These are phyloP conservation scores for Secale cereale DNA, from an alignment of 176 grass and related monocot genomes.

Conservation along the genomic window DNA sequence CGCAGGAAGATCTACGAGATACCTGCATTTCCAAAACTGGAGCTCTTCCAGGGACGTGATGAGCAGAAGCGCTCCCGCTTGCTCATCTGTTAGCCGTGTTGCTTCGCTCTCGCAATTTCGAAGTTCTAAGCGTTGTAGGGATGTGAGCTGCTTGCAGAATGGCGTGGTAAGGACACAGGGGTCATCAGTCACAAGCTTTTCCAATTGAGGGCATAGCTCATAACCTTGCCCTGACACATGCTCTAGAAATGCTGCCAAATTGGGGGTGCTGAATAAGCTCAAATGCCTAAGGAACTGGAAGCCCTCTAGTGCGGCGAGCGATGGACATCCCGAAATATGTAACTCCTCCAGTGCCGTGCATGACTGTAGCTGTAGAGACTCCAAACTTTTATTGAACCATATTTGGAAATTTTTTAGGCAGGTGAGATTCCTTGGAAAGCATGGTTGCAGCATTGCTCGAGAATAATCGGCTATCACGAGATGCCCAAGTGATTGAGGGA, in stretches of 20 bases:
- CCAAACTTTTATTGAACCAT: neutral
- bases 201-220: neutral
- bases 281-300: neutral
- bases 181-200: neutral
- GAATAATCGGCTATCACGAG: neutral
- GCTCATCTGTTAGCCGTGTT: constrained; percentile 5
- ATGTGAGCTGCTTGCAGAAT: constrained; percentile 23
- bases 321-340: neutral
- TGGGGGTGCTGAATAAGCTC: neutral
- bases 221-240: neutral
- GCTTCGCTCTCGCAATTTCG: neutral
- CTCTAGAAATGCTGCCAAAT: neutral
- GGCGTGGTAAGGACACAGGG: neutral
- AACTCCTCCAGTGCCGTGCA: neutral
- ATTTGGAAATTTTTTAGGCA: neutral
- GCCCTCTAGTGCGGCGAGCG: neutral
- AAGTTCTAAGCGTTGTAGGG: neutral
- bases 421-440: neutral
- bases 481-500: neutral
- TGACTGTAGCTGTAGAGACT: neutral
- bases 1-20: constrained; percentile 17
- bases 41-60: constrained; percentile 4
- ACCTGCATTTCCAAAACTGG: neutral
- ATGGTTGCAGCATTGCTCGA: neutral
- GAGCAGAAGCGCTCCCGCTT: constrained; percentile 13